phyloP scores from a whole-genome alignment of 2,329 filamentous ascomycete species.

The Westerdykella sp. region DNA sequence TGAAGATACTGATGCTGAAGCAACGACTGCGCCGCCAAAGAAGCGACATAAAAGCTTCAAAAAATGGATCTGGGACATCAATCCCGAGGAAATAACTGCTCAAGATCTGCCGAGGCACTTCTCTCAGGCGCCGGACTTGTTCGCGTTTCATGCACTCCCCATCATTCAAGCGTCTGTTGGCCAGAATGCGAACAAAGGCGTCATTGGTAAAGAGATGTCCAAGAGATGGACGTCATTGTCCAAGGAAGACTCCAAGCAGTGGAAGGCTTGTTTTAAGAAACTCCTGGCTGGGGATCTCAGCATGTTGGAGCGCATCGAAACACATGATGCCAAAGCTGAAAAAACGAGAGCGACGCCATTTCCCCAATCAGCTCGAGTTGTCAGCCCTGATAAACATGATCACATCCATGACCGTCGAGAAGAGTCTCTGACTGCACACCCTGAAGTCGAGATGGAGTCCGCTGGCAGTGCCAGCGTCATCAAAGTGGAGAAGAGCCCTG shows the following conservation, averaged over 20 bases:
- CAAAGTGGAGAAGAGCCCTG: too few relatives aligned
- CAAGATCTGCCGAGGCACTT: conserved; percentile 8
- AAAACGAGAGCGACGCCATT: background rate
- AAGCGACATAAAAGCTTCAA: conserved; percentile 10
- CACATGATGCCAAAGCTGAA: background rate
- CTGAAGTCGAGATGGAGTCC: background rate
- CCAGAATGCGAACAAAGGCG: conserved; percentile 5
- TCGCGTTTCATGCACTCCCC: conserved; percentile 21
- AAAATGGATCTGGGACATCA: conserved; percentile 18
- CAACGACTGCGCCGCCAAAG: conserved; percentile 2
- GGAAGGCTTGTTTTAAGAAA: conserved; percentile 13
- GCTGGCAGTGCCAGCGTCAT: background rate
- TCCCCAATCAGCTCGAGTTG: background rate
- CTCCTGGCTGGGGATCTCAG: conserved; percentile 14
- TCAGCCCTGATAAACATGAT: too few relatives aligned
- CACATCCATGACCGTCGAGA: too few relatives aligned
- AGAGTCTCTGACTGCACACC: too few relatives aligned
- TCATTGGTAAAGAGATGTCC: conserved; percentile 12
- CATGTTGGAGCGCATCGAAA: conserved; percentile 13
- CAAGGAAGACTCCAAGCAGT: conserved; percentile 7
- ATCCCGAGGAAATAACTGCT: conserved; percentile 1
- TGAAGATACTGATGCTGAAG: background rate
- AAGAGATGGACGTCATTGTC: conserved; percentile 6
- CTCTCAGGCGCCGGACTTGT: conserved; percentile 14
- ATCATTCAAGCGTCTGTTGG: conserved; percentile 9